Base-by-base conservation (phyloP, 208 protist species). In the Trypanosoma lewisi region DNA sequence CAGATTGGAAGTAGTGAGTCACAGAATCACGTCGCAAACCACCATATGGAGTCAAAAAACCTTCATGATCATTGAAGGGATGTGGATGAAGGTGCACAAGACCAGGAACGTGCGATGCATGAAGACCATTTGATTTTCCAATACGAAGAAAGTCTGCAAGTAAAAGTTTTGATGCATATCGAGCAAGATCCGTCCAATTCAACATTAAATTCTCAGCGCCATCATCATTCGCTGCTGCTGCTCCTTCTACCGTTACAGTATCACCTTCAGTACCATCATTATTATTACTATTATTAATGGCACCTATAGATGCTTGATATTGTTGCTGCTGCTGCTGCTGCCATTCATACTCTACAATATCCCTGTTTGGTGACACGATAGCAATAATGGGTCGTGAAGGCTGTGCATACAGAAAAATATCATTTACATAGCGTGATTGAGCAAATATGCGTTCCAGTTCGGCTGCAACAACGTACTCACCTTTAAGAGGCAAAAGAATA, bases 41-140 rank as follows among this genome's bases (percentile, higher is more conserved):
- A 11, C 77, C 87, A 58, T 87, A 91, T 5, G 87, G 82, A 0
- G 83, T 94, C 33, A 94, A 70, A 54, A 94, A 94, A 21, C 62
- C 84, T 44, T 71, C 58, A 70, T 96, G 85, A 50, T 88, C 78
- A 34, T 73, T 76, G 77, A 96, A 96, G 8, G 87, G 54, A 52
- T 96, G 90, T 9, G 90, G 90, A 55, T 96, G 85, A n/a, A 94
- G 63, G 67, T 96, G 90, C 7, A 96, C 73, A 44, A 73, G 80
- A 33, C 51, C 37, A 2, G 85, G 83, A 12, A 90, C 72, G 41
- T 90, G 75, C 12, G 84, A 89, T 7, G 67, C 77, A 62, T 79
- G 85, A 44, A 96, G 70, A 33, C 81, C 33, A 51, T 84, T 58
- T 42, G 82, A 74, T 33, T 77, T 39, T 0, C 55, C 82, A 39